Evolutionary conservation across 2,329 filamentous ascomycete species (phyloP).

Genomic region (Neonectria faginata): DNA sequence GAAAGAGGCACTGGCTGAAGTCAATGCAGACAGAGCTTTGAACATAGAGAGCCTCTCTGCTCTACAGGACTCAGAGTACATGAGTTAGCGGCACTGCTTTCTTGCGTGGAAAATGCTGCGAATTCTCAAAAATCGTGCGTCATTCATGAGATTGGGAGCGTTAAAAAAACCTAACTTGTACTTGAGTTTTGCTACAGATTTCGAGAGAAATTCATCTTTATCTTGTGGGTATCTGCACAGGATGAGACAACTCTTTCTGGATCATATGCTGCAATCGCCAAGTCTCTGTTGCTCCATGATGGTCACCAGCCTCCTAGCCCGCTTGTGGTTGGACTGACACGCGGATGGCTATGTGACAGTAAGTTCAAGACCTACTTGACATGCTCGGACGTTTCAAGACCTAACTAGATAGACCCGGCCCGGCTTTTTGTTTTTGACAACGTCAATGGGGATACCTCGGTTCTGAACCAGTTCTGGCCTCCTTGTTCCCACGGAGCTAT

Average conservation of each 20-base stretch:
- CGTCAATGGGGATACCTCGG: neutral
- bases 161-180: slow-evolving; percentile 6
- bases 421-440: slow-evolving; percentile 10
- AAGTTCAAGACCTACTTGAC: neutral
- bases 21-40: neutral
- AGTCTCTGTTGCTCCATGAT: neutral
- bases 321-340: neutral
- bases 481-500: slow-evolving; percentile 3
- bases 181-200: slow-evolving; percentile 6
- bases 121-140: neutral
- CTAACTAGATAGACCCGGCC: neutral
- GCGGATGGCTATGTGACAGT: slow-evolving; percentile 13
- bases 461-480: slow-evolving; percentile 5
- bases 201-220: neutral
- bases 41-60: neutral
- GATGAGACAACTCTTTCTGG: neutral
- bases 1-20: neutral
- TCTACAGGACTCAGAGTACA: neutral
- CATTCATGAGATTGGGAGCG: slow-evolving; percentile 2
- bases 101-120: neutral
- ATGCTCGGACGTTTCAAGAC: neutral
- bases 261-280: neutral
- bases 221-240: slow-evolving; percentile 7
- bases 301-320: neutral
- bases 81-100: neutral